Conservation (phyloP, 495 filamentous ascomycete genomes). For the Aspergillus bridgeri region DNA sequence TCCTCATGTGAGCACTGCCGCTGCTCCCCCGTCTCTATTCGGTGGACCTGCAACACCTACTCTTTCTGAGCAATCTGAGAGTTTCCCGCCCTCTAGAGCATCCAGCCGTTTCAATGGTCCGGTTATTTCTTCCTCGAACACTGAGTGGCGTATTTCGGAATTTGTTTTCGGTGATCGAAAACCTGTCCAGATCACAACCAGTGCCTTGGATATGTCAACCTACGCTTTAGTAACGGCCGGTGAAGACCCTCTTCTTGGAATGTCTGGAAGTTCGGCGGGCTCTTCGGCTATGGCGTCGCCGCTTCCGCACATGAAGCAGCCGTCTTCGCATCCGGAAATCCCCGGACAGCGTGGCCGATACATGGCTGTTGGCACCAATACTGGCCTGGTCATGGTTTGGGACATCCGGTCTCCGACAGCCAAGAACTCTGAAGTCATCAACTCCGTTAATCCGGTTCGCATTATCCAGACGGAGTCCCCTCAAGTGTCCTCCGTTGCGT, state of each 20-base stretch:
- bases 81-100: conserved; percentile 28
- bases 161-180: conserved; percentile 53
- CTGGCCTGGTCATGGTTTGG: conserved; percentile 79
- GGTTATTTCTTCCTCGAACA: conserved; percentile 21
- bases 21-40: conserved; percentile 31
- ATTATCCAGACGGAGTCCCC: conserved; percentile 91
- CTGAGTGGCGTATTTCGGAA: conserved; percentile 59
- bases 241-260: conserved; percentile 69
- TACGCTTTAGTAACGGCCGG: conserved; percentile 64
- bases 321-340: conserved; percentile 48
- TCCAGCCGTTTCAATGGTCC: conserved; percentile 21
- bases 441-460: conserved; percentile 61
- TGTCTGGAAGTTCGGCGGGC: conserved; percentile 49
- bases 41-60: conserved; percentile 22
- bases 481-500: conserved; percentile 76
- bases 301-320: conserved; percentile 45
- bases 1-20: not conserved
- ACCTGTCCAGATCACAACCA: conserved; percentile 61
- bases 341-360: conserved; percentile 84
- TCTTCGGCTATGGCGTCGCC: conserved; percentile 61
- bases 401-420: conserved; percentile 67
- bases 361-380: conserved; percentile 74
- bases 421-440: conserved; percentile 46
- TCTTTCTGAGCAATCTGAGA: not conserved
- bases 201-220: conserved; percentile 70